Conservation (phyloP, 2,329 filamentous ascomycete species). For the Lojkania enalia region DNA sequence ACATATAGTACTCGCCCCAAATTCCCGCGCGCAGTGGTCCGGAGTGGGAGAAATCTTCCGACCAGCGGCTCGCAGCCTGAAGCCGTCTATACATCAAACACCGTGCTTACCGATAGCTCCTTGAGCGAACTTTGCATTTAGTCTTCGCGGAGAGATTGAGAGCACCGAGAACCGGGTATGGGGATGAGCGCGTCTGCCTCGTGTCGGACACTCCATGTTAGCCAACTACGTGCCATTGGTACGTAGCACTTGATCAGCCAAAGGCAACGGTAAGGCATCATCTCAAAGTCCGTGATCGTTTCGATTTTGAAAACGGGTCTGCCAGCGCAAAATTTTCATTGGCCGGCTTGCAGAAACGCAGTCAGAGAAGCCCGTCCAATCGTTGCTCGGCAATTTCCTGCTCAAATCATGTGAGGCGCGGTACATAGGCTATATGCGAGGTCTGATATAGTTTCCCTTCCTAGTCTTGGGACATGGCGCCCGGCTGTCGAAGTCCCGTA, state of each 20-base stretch:
- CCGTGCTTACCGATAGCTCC: no score
- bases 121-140: no score
- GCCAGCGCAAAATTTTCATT: slow-evolving; percentile 7
- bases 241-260: no score
- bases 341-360: slow-evolving; percentile 3
- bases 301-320: no score
- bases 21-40: not conserved
- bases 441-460: slow-evolving; percentile 11
- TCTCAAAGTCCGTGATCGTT: no score
- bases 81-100: no score
- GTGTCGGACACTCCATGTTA: no score
- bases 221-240: no score
- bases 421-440: slow-evolving; percentile 16
- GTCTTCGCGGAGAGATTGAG: not conserved
- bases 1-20: not conserved
- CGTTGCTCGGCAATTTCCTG: not conserved
- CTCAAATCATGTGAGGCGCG: slow-evolving; percentile 5
- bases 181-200: slow-evolving; percentile 2
- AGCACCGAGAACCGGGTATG: slow-evolving; percentile 5
- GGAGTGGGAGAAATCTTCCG: not conserved
- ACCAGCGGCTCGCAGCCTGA: not conserved
- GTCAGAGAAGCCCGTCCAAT: not conserved
- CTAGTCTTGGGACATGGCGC: not conserved
- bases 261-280: no score
- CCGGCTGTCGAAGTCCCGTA: not conserved